Conservation (phyloP, 176 grass and related monocot genomes). For the Canna indica region DNA sequence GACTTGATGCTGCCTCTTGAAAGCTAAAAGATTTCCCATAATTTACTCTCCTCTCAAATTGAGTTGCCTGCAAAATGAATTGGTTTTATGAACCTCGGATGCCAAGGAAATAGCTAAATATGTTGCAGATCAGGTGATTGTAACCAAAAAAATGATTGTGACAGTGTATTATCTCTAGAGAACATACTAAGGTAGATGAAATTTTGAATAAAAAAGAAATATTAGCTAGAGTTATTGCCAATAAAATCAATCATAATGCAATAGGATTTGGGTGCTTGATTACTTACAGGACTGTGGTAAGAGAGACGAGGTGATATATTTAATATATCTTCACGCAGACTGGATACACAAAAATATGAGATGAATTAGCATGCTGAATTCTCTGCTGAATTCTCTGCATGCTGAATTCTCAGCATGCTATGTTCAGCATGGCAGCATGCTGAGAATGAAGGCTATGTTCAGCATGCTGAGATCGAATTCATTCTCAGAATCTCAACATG, state of each 20-base stretch:
- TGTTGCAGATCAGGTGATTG: too few species aligned
- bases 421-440: too few species aligned
- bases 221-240: not conserved
- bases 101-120: not conserved
- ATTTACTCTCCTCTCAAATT: constrained; percentile 26
- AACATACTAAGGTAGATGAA: too few species aligned
- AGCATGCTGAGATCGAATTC: too few species aligned
- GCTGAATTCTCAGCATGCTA: too few species aligned
- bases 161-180: not conserved
- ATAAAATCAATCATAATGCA: not conserved
- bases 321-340: constrained; percentile 22
- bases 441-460: too few species aligned
- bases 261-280: not conserved
- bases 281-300: constrained; percentile 34
- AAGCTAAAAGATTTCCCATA: constrained; percentile 19
- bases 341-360: constrained; percentile 24
- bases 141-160: not conserved
- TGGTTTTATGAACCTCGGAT: not conserved
- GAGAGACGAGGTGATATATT: constrained; percentile 34
- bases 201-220: not conserved
- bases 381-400: too few species aligned
- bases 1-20: constrained; percentile 12
- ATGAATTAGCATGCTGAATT: not conserved
- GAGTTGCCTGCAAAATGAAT: constrained; percentile 22
- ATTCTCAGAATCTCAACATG: too few species aligned